Evolutionary conservation across 2,329 filamentous ascomycete species (phyloP).

Genomic region (Colletotrichum melonis): DNA sequence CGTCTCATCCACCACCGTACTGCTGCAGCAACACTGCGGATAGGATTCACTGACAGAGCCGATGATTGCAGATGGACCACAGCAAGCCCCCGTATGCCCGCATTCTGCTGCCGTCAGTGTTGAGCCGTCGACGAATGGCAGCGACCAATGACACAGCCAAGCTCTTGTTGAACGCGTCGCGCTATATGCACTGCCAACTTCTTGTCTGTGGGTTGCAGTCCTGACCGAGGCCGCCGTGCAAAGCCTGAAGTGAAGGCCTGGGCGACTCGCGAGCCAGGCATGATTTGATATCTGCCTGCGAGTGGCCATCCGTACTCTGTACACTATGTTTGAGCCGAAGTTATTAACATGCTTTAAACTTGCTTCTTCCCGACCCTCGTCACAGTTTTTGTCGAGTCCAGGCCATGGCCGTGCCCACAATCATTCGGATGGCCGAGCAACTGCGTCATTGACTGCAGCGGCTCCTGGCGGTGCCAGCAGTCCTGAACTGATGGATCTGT

Average conservation of each 20-base stretch:
- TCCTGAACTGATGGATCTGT: conserved; percentile 3
- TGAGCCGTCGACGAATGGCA: conserved; percentile 11
- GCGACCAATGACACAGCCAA: neutral
- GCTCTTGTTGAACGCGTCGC: conserved; percentile 26
- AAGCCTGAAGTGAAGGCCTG: neutral
- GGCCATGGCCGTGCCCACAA: conserved; percentile 16
- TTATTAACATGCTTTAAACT: conserved; percentile 16
- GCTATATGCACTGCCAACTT: conserved; percentile 25
- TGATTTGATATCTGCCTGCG: conserved; percentile 15
- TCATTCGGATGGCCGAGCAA: conserved; percentile 28
- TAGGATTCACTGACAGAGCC: conserved; percentile 17
- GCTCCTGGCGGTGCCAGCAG: neutral
- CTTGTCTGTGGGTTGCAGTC: neutral
- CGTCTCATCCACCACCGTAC: conserved; percentile 20
- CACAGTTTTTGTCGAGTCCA: neutral
- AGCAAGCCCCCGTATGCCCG: conserved; percentile 8
- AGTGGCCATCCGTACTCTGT: neutral
- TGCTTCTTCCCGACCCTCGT: conserved; percentile 15
- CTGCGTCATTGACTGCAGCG: conserved; percentile 15
- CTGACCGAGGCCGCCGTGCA: neutral
- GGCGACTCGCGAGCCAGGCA: neutral
- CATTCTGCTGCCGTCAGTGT: conserved; percentile 12
- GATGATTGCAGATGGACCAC: conserved; percentile 8
- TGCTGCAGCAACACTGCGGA: conserved; percentile 11
- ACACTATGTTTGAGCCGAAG: conserved; percentile 3